Conservation (phyloP, 2,329 filamentous ascomycete species). For the Verticillium dahliae region DNA sequence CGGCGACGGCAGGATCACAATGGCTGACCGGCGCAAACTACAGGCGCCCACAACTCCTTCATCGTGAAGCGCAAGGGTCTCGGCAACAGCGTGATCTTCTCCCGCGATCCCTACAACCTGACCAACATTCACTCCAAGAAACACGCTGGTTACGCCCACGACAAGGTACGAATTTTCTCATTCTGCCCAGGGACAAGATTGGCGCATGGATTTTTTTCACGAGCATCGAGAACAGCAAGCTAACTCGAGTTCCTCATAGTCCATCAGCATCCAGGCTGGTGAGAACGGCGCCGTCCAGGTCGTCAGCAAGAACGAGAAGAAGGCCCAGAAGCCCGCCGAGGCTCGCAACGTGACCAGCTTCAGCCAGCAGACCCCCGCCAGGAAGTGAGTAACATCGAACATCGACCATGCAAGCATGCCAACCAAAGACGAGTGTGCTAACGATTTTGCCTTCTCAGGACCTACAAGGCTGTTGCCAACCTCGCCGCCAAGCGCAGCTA, state of each 20-base stretch:
- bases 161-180: constrained; percentile 59
- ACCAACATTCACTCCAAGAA: constrained; percentile 87
- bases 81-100: constrained; percentile 76
- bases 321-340: constrained; percentile 66
- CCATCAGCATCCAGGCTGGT: constrained; percentile 69
- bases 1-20: background rate
- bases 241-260: constrained; percentile 41
- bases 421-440: background rate
- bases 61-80: constrained; percentile 81
- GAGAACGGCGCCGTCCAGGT: constrained; percentile 77
- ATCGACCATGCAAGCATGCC: background rate
- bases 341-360: constrained; percentile 60
- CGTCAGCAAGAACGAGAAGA: constrained; percentile 75
- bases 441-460: constrained; percentile 42
- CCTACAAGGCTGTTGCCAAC: constrained; percentile 84
- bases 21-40: constrained; percentile 1
- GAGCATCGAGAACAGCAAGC: constrained; percentile 13
- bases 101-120: constrained; percentile 89
- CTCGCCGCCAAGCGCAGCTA: constrained; percentile 78
- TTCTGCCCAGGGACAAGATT: background rate
- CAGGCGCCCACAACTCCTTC: constrained; percentile 84
- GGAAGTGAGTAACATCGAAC: constrained; percentile 44
- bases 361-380: constrained; percentile 64
- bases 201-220: background rate
- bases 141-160: constrained; percentile 90